Base-by-base conservation (phyloP, 2,329 filamentous ascomycete genomes). In the Calonectria crousiana region DNA sequence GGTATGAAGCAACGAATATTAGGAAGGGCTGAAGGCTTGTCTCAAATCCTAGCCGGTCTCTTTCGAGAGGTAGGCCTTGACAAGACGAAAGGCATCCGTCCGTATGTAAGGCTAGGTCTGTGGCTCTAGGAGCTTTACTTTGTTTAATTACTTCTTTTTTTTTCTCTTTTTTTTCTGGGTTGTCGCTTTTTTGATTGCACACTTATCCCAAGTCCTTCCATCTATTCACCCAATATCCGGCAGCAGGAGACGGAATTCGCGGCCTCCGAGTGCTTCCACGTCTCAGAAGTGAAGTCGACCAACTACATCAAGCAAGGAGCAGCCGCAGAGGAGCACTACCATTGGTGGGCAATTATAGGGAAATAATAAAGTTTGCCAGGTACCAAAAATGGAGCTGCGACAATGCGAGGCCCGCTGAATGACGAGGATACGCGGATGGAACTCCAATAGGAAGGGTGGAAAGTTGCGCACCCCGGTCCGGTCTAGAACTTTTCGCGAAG, bases 1-100 rank as follows among this genome's bases (percentile, higher is more conserved):
- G 56, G 56, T 62, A 62, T 62, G 56, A 41, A 62, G 56, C 56
- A 62, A 16, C 34, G 41, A 62, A 62, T 62, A 62, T 62, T 62
- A 41, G 23, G n/a, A 62, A 62, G 56, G 56, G 56, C 30, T 41
- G 56, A 36, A 30, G 56, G 56, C 23, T 62, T 62, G 56, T 41
- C 56, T 41, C 34, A 62, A 20, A 36, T 16, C 23, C 2, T 38
- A 16, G 36, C 36, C 13, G 56, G 38, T 62, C 20, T 23, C 16
- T 38, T 34, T 28, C 18, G 4, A 62, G 18, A 41, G 56, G 14
- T 23, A 41, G n/a, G 18, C 6, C 6, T 41, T 28, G 36, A 23
- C 34, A 30, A 41, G 16, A 41, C 1, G 34, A 13, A 62, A 28
- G 36, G 9, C 8, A 13, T 20, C 23, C 23, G 36, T 62, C 1